Base-by-base conservation (phyloP, 805 yeast species). In the Wickerhamomyces chaumierensis region DNA sequence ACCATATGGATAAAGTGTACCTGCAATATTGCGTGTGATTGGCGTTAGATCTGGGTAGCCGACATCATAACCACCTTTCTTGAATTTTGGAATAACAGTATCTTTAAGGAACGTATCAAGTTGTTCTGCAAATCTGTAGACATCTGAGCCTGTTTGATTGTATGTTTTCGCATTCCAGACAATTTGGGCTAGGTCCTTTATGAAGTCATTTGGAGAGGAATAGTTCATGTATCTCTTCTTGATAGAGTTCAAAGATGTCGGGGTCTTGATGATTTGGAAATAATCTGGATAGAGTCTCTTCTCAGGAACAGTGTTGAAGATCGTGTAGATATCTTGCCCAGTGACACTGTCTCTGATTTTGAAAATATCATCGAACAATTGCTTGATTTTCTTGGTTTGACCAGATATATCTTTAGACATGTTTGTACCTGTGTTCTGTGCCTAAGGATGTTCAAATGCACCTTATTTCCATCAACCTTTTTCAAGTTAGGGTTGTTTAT, bases 151-250 rank as follows among this genome's bases (percentile, higher is more conserved):
- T 44, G 76, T 78, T 41, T 76, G 77, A 58, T 90, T 90, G 59
- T 80, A 90, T 35, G 79, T 73, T 43, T 84, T 73, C 3, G 96
- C 96, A 54, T 90, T 90, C 87, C 94, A 85, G 1, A 85, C 73
- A 38, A 90, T 81, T 57, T 84, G 94, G 1, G 81, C 85, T 42
- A 88, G 55, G 57, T 88, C 96, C 41, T 65, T 70, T 29, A 88
- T 62, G 56, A 85, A 87, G 34, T 75, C 78, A 48, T 78, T 81
- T 1, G 84, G 74, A 35, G 65, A 65, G 5, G 62, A 56, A 61
- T 87, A 88, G 36, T 58, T 60, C 32, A 68, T 64, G 28, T 83
- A 59, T 42, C 73, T 68, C 46, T 77, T 71, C 41, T 72, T 77
- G 41, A 88, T 72, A 44, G 81, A 76, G 48, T 78, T 77, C 45